Evolutionary conservation across 768 basidiomycete species (phyloP), one percentile per base, ranked within the genome.

Genomic region (Xerocomellus chrysenteron): DNA sequence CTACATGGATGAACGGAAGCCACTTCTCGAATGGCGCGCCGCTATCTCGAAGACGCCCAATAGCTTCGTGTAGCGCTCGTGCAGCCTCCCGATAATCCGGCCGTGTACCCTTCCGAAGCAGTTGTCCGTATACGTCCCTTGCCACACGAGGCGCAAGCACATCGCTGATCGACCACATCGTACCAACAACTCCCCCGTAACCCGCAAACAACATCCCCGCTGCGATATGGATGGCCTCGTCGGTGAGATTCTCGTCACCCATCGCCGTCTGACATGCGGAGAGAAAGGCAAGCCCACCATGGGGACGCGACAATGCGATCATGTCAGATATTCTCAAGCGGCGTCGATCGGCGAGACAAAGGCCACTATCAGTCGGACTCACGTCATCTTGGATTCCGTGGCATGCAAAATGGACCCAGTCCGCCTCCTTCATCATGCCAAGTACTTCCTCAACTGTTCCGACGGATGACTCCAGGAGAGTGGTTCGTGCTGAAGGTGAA

Each of bases 111-210:
- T 46, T 28, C 28, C 14, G 30, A 30, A 46, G 19, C 16, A 46
- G 28, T 6, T 46, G 28, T 5, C 2, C 17, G 9, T 46, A 46
- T 4, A 46, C 45, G 17, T 46, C 45, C 28, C 3, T 46, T 16
- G 45, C 45, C 17, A 46, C 28, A 16, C 2, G 10, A 30, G 45
- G 45, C 30, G 32, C 46, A 10, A 47, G 4, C 3, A 14, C 12
- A 50, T 80, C 78, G 30, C 54, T 57, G 48, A 78, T 73, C 16
- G 69, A 68, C 78, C 78, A 78, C 74, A 79, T 69, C 13, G 78
- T 79, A 9, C 66, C 79, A 33, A 80, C 67, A 5, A 74, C 75
- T 17, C 68, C 60, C 19, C 47, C 45, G 50, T 57, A 71, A 11
- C 72, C 72, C 0, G 60, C 63, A 17, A 65, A 49, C 40, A 75